These are phyloP conservation scores for Nicotiana benthamiana DNA, from an alignment of 257 asterid genomes.

Conservation along the genomic window DNA sequence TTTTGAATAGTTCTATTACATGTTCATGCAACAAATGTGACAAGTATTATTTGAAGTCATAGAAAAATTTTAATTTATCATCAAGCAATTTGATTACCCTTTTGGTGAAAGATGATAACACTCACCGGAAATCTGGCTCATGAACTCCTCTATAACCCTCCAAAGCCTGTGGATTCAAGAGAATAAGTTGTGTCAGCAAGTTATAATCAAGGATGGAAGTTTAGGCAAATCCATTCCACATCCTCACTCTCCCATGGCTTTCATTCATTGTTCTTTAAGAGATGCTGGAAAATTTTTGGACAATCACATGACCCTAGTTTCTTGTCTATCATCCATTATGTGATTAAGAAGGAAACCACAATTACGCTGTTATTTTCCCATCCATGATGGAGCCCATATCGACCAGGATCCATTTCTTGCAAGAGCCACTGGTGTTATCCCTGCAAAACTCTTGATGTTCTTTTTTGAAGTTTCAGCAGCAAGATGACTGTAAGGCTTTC, in stretches of 20 bases:
- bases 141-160: constrained; percentile 91
- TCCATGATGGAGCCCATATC: constrained; percentile 97
- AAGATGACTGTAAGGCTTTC: constrained; percentile 53
- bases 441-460: constrained; percentile 47
- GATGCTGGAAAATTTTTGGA: constrained; percentile 65
- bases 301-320: constrained; percentile 83
- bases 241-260: constrained; percentile 98
- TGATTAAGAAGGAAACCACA: constrained; percentile 99
- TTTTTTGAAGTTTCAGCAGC: constrained; percentile 58
- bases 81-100: constrained; percentile 20
- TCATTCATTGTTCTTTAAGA: constrained; percentile 78
- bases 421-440: constrained; percentile 35
- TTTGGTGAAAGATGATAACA: constrained; percentile 25
- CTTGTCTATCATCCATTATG: constrained; percentile 91
- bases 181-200: constrained; percentile 96
- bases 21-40: not conserved
- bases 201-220: constrained; percentile 69
- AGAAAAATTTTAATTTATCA: not conserved
- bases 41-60: not conserved
- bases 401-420: constrained; percentile 87
- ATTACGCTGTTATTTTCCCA: constrained; percentile 99
- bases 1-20: not conserved
- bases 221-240: constrained; percentile 91
- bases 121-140: constrained; percentile 87
- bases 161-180: constrained; percentile 99